Percentiles rank a stretch among this genome's conserved stretches.
phyloP scores from a whole-genome alignment of 257 asterid genomes.

The Petunia axillaris region DNA sequence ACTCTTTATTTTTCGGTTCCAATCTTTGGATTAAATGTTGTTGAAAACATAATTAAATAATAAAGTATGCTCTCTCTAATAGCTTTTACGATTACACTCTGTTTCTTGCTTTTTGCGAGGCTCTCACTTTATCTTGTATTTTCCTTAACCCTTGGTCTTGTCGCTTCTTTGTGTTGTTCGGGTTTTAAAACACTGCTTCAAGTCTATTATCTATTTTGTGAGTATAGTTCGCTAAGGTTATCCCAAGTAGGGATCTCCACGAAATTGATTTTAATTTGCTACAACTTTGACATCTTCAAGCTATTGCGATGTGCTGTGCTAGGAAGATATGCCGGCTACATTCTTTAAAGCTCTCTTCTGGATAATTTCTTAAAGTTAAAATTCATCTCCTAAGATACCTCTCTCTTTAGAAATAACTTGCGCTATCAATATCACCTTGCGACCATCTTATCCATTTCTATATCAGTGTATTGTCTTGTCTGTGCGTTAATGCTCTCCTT shows the following conservation, averaged over 20 bases:
- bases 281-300: background rate
- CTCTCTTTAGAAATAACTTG: background rate
- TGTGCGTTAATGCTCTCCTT: background rate
- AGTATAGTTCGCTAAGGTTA: background rate
- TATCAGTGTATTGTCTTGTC: background rate
- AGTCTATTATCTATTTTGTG: too few species aligned
- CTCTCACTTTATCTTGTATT: too few species aligned
- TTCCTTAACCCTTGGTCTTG: too few species aligned
- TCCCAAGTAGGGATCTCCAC: background rate
- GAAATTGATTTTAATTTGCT: background rate
- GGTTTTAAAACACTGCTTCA: too few species aligned
- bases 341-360: background rate
- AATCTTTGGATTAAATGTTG: too few species aligned
- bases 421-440: background rate
- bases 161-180: too few species aligned
- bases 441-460: too few species aligned
- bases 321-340: background rate
- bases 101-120: too few species aligned
- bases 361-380: conserved; percentile 11
- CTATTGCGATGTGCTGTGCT: conserved; percentile 3
- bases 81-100: too few species aligned
- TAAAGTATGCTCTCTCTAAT: too few species aligned
- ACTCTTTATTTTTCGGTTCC: too few species aligned
- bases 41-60: too few species aligned
- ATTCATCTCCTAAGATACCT: background rate